Conservation (phyloP, 805 yeast genomes). For the Teunomyces atbi region DNA sequence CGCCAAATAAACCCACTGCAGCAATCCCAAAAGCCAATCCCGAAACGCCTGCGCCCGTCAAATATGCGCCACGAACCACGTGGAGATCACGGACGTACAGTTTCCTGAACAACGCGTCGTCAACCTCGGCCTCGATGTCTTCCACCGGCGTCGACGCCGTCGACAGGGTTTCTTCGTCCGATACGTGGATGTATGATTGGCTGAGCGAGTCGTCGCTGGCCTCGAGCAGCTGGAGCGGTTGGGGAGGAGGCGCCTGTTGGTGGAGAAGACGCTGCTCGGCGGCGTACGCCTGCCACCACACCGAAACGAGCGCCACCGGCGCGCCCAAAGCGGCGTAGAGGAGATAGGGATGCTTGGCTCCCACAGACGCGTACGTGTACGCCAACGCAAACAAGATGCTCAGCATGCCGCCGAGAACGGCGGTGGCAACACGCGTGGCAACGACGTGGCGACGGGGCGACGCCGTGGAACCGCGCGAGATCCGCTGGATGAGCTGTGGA, state of each 20-base stretch:
- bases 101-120: conserved; percentile 41
- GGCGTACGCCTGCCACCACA: conserved; percentile 15
- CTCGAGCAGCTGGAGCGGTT: not conserved
- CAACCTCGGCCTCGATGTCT: conserved; percentile 43
- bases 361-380: conserved; percentile 53
- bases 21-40: conserved; percentile 49
- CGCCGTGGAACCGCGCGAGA: conserved; percentile 17
- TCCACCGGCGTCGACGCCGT: conserved; percentile 27
- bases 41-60: conserved; percentile 40
- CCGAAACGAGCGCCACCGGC: conserved; percentile 37
- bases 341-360: conserved; percentile 70
- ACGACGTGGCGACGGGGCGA: conserved; percentile 19
- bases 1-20: conserved; percentile 59
- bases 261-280: conserved; percentile 18
- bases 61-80: conserved; percentile 36
- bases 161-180: conserved; percentile 35
- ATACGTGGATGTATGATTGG: conserved; percentile 42
- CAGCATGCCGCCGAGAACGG: conserved; percentile 47
- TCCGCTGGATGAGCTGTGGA: conserved; percentile 26
- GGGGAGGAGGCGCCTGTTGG: not conserved
- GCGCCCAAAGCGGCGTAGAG: conserved; percentile 61
- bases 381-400: conserved; percentile 53
- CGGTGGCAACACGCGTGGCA: conserved; percentile 19
- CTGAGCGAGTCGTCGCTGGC: conserved; percentile 31
- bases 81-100: conserved; percentile 21